Conservation (phyloP, 1,284 basidiomycete genomes). For the Cerioporus squamosus region DNA sequence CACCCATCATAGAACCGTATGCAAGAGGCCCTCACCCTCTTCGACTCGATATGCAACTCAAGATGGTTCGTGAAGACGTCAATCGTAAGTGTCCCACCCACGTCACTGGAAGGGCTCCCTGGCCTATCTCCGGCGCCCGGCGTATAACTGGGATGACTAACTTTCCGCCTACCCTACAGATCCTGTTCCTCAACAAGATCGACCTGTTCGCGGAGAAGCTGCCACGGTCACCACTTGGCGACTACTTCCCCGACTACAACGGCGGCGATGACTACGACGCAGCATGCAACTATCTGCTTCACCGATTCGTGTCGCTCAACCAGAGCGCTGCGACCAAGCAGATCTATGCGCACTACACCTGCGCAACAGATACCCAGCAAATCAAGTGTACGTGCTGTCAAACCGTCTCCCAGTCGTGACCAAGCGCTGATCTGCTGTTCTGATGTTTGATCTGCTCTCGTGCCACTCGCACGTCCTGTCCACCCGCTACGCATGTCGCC, state of each 20-base stretch:
- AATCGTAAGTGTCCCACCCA: constrained; percentile 57
- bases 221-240: constrained; percentile 81
- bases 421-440: constrained; percentile 16
- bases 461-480: neutral
- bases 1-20: constrained; percentile 79
- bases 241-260: constrained; percentile 88
- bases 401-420: neutral
- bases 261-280: constrained; percentile 87
- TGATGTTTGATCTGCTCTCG: constrained; percentile 6
- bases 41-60: constrained; percentile 97
- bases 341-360: constrained; percentile 89
- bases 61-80: constrained; percentile 93
- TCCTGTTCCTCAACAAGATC: constrained; percentile 94
- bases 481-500: neutral
- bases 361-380: constrained; percentile 89
- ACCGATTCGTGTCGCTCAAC: constrained; percentile 87
- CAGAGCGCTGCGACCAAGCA: constrained; percentile 87
- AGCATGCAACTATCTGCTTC: constrained; percentile 85
- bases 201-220: constrained; percentile 96
- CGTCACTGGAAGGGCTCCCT: constrained; percentile 3
- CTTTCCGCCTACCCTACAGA: constrained; percentile 44
- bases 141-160: neutral
- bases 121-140: too few relatives aligned
- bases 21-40: constrained; percentile 94
- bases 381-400: constrained; percentile 70